These are phyloP conservation scores for Boletus smithii DNA, from an alignment of 1,284 basidiomycete genomes.

Conservation along the genomic window DNA sequence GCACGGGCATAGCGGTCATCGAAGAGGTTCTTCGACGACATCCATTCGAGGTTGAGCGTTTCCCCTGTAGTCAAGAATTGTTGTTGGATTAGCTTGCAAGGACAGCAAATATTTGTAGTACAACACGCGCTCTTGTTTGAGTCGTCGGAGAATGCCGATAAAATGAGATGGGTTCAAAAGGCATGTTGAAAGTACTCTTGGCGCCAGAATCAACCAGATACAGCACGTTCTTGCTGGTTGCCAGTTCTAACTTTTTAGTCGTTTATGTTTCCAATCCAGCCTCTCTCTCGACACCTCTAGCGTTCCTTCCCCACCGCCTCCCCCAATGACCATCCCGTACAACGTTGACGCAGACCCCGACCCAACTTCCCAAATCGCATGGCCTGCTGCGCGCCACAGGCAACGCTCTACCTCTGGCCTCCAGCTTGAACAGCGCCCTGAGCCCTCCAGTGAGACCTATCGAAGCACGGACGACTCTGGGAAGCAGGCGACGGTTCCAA, in stretches of 20 bases:
- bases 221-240: too few relatives aligned
- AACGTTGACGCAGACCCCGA: conserved; percentile 60
- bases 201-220: too few relatives aligned
- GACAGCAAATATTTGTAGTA: too few relatives aligned
- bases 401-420: conserved; percentile 27
- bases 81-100: too few relatives aligned
- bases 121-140: conserved; percentile 5
- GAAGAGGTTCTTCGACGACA: conserved; percentile 32
- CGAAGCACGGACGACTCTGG: conserved; percentile 19
- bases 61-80: conserved; percentile 14
- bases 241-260: too few relatives aligned
- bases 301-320: neutral
- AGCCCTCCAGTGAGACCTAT: conserved; percentile 20
- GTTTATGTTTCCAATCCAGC: conserved; percentile 16
- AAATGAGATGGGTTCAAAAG: conserved; percentile 16
- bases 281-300: too few relatives aligned
- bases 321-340: conserved; percentile 50
- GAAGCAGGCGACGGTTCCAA: conserved; percentile 19
- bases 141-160: conserved; percentile 25
- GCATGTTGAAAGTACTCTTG: conserved; percentile 5
- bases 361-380: conserved; percentile 70
- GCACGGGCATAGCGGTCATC: conserved; percentile 24
- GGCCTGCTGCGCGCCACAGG: conserved; percentile 56
- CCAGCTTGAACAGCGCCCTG: conserved; percentile 22
- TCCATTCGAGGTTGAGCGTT: conserved; percentile 33